Percentiles rank a stretch among this genome's conserved stretches.
Evolutionary conservation across 1,139 yeast genomes (phyloP).

Genomic region (Taiozyma onychis): DNA sequence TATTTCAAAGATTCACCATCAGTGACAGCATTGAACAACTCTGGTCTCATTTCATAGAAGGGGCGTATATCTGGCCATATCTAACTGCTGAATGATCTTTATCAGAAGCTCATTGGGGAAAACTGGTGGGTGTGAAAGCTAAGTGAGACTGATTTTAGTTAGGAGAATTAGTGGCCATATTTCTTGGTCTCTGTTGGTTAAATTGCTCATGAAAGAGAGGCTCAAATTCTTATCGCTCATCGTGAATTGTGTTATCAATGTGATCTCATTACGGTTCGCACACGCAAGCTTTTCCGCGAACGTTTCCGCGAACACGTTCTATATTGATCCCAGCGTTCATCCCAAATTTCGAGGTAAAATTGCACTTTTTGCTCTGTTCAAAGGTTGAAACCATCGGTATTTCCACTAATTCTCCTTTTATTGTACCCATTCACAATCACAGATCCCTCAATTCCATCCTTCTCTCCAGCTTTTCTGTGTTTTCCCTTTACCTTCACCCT

Average conservation of each 20-base stretch:
- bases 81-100: not conserved
- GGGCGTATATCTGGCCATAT: not conserved
- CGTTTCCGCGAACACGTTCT: not conserved
- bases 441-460: not conserved
- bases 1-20: not conserved
- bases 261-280: too few species aligned
- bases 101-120: not conserved
- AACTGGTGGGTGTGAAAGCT: not conserved
- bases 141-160: not conserved
- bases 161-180: not conserved
- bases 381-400: not conserved
- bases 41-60: not conserved
- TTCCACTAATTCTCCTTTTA: not conserved
- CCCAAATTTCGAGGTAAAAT: not conserved
- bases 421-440: not conserved
- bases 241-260: too few species aligned
- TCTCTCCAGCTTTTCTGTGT: not conserved
- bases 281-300: not conserved
- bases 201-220: too few species aligned
- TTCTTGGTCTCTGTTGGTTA: not conserved
- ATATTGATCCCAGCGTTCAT: not conserved
- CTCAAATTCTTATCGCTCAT: too few species aligned
- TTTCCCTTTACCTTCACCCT: not conserved
- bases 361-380: not conserved
- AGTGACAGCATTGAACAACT: not conserved